Percentiles rank a stretch among this genome's conserved stretches.
Conservation (phyloP, 2,329 filamentous ascomycete genomes). For the Emericellopsis cladophorae region DNA sequence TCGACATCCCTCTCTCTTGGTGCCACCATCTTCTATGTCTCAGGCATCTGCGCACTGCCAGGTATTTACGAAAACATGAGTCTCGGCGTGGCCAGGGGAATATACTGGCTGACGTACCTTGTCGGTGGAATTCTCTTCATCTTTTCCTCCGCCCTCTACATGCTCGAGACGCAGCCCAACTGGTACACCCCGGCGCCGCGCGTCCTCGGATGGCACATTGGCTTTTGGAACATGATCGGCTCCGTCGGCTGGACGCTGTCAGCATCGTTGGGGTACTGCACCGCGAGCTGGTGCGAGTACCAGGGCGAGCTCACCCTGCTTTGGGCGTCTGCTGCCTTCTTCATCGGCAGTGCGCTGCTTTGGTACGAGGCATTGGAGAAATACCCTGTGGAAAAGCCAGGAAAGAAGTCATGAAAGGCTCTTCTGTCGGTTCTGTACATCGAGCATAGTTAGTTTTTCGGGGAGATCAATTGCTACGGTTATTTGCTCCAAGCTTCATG, state of each 20-base stretch:
- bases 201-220: conserved; percentile 53
- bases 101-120: conserved; percentile 46
- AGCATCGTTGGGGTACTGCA: conserved; percentile 35
- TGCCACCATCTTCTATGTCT: conserved; percentile 52
- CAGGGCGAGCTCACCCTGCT: conserved; percentile 27
- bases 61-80: conserved; percentile 38
- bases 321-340: conserved; percentile 28
- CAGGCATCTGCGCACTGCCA: conserved; percentile 47
- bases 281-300: conserved; percentile 10
- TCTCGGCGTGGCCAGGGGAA: conserved; percentile 29
- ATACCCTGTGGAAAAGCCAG: conserved; percentile 2
- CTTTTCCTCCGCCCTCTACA: conserved; percentile 42
- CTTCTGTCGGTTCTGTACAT: too few relatives aligned
- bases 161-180: conserved; percentile 48
- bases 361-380: conserved; percentile 11
- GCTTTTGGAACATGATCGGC: conserved; percentile 49
- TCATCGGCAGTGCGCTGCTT: conserved; percentile 13
- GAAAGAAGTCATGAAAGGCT: too few relatives aligned
- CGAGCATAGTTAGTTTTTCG: too few relatives aligned
- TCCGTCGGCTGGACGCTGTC: conserved; percentile 48
- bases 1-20: conserved; percentile 41
- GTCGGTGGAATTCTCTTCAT: conserved; percentile 51
- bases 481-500: too few relatives aligned
- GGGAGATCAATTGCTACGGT: too few relatives aligned
- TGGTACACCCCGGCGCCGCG: conserved; percentile 45